Evolutionary conservation across 2,329 filamentous ascomycete genomes (phyloP).

Genomic region (Aspergillus sp.): DNA sequence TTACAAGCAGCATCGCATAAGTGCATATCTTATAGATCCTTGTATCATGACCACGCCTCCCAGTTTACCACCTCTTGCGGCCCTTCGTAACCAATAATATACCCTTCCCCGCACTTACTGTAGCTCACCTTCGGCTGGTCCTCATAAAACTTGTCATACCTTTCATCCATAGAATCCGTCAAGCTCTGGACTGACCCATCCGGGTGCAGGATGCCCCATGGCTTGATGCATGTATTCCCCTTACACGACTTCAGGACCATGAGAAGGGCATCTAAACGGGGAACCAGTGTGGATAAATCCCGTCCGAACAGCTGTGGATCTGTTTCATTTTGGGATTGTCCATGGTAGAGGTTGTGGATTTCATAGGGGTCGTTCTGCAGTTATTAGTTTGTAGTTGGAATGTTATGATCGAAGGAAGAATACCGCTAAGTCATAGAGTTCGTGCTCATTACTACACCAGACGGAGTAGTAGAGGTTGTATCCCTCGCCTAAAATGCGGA

Average conservation of each 20-base stretch:
- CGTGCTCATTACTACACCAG: conserved; percentile 26
- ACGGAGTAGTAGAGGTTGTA: conserved; percentile 28
- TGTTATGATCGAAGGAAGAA: conserved; percentile 1
- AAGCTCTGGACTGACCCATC: conserved; percentile 20
- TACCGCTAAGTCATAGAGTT: conserved; percentile 21
- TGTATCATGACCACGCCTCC: no score
- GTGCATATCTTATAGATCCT: no score
- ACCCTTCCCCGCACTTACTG: conserved; percentile 26
- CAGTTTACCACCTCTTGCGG: conserved; percentile 22
- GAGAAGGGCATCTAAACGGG: conserved; percentile 27
- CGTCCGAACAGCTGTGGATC: no score
- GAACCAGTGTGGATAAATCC: conserved; percentile 12
- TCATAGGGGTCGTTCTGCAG: conserved; percentile 28
- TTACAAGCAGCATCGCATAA: no score
- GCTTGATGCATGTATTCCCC: conserved; percentile 24
- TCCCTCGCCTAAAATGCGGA: conserved; percentile 21
- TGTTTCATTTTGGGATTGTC: conserved; percentile 9
- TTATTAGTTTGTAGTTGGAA: neutral
- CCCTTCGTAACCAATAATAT: conserved; percentile 28
- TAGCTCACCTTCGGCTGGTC: conserved; percentile 25
- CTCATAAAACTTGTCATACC: conserved; percentile 26
- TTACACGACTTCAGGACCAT: conserved; percentile 33
- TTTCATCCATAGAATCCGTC: conserved; percentile 19
- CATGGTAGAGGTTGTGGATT: conserved; percentile 21
- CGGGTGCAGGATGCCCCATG: conserved; percentile 30